Evolutionary conservation across 768 basidiomycete genomes (phyloP), one percentile per base, ranked within the genome.

Genomic region (Leccinum incarnatum): DNA sequence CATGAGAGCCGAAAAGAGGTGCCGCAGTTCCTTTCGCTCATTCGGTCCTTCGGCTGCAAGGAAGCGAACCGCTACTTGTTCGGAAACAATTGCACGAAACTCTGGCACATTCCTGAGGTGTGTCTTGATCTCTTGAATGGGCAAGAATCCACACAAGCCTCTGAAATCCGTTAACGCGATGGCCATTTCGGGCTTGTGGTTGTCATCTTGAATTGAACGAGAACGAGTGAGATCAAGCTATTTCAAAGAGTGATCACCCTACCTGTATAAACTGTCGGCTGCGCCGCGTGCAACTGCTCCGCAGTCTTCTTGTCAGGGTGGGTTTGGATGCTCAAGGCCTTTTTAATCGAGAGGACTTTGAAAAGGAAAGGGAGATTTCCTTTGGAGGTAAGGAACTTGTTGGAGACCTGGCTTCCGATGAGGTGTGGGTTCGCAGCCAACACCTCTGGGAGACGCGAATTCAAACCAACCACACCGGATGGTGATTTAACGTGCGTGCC

Each of bases 121-220:
- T 17, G 76, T 71, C 17, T 87, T 85, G 70, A 99, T 91, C 51
- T 81, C 75, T 1, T 78, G 67, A 2, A 94, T 83, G 5, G 96
- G 96, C 17, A 89, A 83, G 77, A 98, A 99, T 46, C 96, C 96
- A 70, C 95, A 96, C 67, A 98, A 78, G 2, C 91, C 97, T 40
- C 78, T 78, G 79, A 98, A 98, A 14, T 87, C 84, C 0, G 95
- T 95, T 59, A 99, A 75, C 0, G 97, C 97, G 37, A 99, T 81
- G n/a, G 95, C 94, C 93, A 99, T 96, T 72, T 99, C 97, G 2
- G 97, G 97, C 74, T 99, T 99, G 67, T 99, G 97, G 70, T 98
- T 98, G 5, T 86, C 83, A 72, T 99, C 97, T 92, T 61, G 40
- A 40, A 34, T 19, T 37, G 15, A 53, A 61, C 68, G 23, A 63